A percentile compares a stretch with the other conserved stretches of the same genome.
Evolutionary conservation across 805 yeast species (phyloP).

Genomic region (Ogataea pilisensis): DNA sequence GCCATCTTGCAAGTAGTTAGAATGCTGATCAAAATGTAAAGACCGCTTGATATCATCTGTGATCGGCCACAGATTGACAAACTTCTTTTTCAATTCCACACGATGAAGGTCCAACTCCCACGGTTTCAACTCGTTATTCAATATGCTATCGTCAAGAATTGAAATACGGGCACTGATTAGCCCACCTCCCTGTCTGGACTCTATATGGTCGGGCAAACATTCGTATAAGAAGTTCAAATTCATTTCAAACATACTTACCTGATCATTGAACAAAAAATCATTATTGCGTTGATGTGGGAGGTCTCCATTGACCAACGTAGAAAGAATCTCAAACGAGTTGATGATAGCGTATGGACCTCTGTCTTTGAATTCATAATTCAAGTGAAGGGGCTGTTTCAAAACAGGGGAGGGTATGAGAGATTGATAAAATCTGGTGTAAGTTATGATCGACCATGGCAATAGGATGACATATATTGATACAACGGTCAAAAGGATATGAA

Average conservation of each 20-base stretch:
- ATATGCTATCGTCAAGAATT: constrained; percentile 18
- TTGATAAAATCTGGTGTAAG: constrained; percentile 30
- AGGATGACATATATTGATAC: constrained; percentile 23
- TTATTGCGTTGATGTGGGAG: background rate
- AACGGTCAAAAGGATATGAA: constrained; percentile 12
- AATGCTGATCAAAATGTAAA: constrained; percentile 6
- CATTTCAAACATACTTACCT: constrained; percentile 11
- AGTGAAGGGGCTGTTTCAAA: constrained; percentile 8
- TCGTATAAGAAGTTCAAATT: constrained; percentile 14
- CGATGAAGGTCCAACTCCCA: constrained; percentile 18
- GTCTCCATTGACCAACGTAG: constrained; percentile 7
- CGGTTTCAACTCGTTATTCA: constrained; percentile 19
- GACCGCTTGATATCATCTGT: constrained; percentile 21
- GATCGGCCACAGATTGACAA: constrained; percentile 24
- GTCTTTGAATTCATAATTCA: constrained; percentile 20
- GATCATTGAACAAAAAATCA: constrained; percentile 12
- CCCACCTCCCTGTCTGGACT: constrained; percentile 1
- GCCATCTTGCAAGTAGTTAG: constrained; percentile 11
- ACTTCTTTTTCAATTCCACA: constrained; percentile 15
- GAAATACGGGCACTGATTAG: constrained; percentile 21
- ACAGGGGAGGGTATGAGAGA: constrained; percentile 26
- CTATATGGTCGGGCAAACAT: constrained; percentile 5
- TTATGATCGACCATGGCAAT: constrained; percentile 30
- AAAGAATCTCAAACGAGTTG: constrained; percentile 17
- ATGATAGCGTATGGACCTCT: constrained; percentile 22